Evolutionary conservation across 2,329 filamentous ascomycete genomes (phyloP), one percentile per base, ranked within the genome.

Genomic region (Neopestalotiopsis sp.): DNA sequence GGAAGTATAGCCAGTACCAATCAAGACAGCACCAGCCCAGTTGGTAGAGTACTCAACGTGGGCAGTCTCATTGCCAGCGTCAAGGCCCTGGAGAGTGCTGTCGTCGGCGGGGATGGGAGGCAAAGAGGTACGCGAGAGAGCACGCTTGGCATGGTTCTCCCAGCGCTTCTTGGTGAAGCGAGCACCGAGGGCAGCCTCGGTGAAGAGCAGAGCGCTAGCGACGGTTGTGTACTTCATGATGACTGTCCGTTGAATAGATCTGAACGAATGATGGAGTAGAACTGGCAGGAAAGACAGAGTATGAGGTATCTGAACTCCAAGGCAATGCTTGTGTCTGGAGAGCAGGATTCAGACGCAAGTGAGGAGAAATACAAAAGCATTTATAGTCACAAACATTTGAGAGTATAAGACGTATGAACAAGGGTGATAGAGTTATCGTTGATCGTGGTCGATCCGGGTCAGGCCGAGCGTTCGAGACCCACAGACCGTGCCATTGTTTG

Each of bases 21-120:
- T 84, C 65, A 88, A 82, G 9, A 89, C 85, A 0, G 86, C 86
- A 42, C 89, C 89, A 9, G 87, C 85, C 88, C 88, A 90, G 81
- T 90, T 90, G 73, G 78, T 80, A 69, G 80, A 84, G 79, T 89
- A 89, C 38, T 82, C 72, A 32, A 85, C 82, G 17, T 86, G 73
- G 72, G 45, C 71, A 28, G 66, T 67, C 34, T 63, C 66, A 30
- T 67, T 67, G 57, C 59, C 59, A 32, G 34, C 14, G 4, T 61
- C 38, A 13, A 63, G 9, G 40, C 38, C 24, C 42, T 67, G 34
- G 1, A 63, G 6, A 12, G 17, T 32, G 32, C 57, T 45, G 28
- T 63, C 58, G 14, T 61, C 66, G 9, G 66, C 57, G 4, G 40
- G 20, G 30, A 62, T 49, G 17, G n/a, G 30, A 5, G 66, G 66